phyloP scores from a whole-genome alignment of 495 filamentous ascomycete genomes.

The Aspergillus sparsus region DNA sequence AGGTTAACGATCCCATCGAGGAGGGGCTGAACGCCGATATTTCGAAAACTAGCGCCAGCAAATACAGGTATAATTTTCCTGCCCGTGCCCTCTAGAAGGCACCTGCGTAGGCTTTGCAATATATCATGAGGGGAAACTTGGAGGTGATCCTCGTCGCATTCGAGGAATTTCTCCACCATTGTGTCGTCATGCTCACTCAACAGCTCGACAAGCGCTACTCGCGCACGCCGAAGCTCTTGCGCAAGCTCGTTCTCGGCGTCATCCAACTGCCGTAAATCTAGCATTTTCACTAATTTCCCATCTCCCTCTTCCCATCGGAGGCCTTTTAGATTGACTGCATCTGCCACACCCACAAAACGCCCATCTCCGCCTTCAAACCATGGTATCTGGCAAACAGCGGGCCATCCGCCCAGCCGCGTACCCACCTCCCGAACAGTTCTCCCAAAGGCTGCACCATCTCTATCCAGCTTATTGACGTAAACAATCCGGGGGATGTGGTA shows the following conservation, averaged over 20 bases:
- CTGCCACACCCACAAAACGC: constrained; percentile 76
- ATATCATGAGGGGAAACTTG: constrained; percentile 66
- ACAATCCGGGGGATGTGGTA: constrained; percentile 85
- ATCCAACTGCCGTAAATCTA: constrained; percentile 52
- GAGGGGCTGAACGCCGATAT: constrained; percentile 92
- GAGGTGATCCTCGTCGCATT: constrained; percentile 69
- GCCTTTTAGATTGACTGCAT: constrained; percentile 66
- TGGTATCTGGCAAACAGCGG: constrained; percentile 91
- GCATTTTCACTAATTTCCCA: constrained; percentile 60
- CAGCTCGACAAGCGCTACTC: constrained; percentile 74
- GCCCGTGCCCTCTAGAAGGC: constrained; percentile 51
- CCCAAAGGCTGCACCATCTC: constrained; percentile 88
- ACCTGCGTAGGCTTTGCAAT: constrained; percentile 69
- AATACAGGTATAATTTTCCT: constrained; percentile 81
- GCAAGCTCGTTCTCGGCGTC: constrained; percentile 55
- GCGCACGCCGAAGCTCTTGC: constrained; percentile 73
- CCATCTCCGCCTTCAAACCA: constrained; percentile 81
- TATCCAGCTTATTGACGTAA: constrained; percentile 95
- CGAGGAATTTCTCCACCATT: constrained; percentile 81
- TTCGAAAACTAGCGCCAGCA: constrained; percentile 87
- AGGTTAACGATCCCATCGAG: constrained; percentile 86
- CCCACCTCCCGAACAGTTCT: constrained; percentile 84
- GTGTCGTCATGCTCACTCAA: constrained; percentile 84
- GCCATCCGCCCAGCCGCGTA: constrained; percentile 75
- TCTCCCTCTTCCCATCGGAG: constrained; percentile 61